Base-by-base conservation (phyloP, 352 stramenopile genomes). In the Phytophthora pisi region DNA sequence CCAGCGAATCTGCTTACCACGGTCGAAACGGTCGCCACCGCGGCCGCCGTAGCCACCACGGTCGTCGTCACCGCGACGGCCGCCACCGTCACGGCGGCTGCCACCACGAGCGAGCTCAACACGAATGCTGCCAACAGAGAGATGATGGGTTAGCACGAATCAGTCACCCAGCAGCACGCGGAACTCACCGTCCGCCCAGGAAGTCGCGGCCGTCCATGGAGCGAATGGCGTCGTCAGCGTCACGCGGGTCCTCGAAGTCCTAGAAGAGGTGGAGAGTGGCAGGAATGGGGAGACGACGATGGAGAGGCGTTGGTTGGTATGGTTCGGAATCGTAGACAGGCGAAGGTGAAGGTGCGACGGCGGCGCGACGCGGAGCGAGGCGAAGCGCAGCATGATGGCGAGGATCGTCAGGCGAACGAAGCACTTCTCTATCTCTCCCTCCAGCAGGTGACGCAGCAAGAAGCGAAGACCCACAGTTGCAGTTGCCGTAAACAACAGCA, bases 181-280 rank as follows among this genome's bases (percentile, higher is more conserved):
- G 18, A 3, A 45, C 72, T 61, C 77, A 95, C 86, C 86, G 80
- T 80, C 86, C 88, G 66, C 88, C 88, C 57, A 96, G 81, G 74
- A 94, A 92, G 68, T 96, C 88, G 30, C 83, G 85, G 54, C 86
- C 86, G 64, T 96, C 86, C 86, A 96, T 94, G 20, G 82, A 89
- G 70, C 84, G 85, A 74, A 96, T 96, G 47, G 88, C 82, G 61
- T 96, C 88, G 50, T 96, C 88, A 57, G 88, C 88, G 64, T 96
- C 88, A 68, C 88, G 86, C 60, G 88, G 88, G 81, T 96, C 88
- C 84, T 96, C 88, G 53, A 94, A 96, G 75, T 96, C 88, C 88
- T 96, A 88, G 74, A 79, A 81, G 72, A 76, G 70, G 76, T 77
- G 79, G 57, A 70, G 61, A 74, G 82, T 74, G 76, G 81, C 57